Conservation (phyloP, 2,329 filamentous ascomycete genomes). For the Zymoseptoria crescenta region DNA sequence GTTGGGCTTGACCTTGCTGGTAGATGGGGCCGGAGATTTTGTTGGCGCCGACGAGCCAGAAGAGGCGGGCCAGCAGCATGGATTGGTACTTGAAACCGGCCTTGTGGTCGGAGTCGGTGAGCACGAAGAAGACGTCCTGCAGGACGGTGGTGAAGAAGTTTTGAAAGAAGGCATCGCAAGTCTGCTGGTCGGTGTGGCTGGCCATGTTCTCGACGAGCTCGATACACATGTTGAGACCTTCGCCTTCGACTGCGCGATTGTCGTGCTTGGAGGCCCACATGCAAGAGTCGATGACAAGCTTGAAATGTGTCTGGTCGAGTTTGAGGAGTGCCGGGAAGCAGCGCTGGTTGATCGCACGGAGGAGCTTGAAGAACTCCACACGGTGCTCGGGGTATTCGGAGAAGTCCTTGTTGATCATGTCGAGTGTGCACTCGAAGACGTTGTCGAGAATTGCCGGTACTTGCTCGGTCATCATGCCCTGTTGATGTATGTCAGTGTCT, state of each 20-base stretch:
- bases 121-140: conserved; percentile 96
- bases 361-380: conserved; percentile 98
- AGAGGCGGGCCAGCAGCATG: conserved; percentile 86
- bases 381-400: conserved; percentile 97
- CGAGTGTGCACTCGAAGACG: conserved; percentile 94
- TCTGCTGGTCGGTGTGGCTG: conserved; percentile 69
- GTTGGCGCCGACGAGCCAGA: conserved; percentile 83
- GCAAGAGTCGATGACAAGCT: conserved; percentile 98
- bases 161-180: conserved; percentile 92
- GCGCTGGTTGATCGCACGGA: conserved; percentile 91
- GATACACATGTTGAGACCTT: conserved; percentile 94
- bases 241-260: conserved; percentile 94
- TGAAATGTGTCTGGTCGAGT: conserved; percentile 93
- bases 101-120: conserved; percentile 97
- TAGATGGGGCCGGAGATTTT: conserved; percentile 95
- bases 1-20: conserved; percentile 68
- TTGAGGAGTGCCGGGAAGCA: conserved; percentile 94
- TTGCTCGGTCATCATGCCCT: conserved; percentile 96
- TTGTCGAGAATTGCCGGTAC: conserved; percentile 97
- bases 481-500: conserved; percentile 24
- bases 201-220: conserved; percentile 97
- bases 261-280: conserved; percentile 99
- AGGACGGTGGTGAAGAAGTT: conserved; percentile 93
- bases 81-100: conserved; percentile 98
- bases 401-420: conserved; percentile 99